Evolutionary conservation across 345 rosid species (phyloP), one percentile per base, ranked within the genome.

Genomic region (Eucalyptus tenuipes): DNA sequence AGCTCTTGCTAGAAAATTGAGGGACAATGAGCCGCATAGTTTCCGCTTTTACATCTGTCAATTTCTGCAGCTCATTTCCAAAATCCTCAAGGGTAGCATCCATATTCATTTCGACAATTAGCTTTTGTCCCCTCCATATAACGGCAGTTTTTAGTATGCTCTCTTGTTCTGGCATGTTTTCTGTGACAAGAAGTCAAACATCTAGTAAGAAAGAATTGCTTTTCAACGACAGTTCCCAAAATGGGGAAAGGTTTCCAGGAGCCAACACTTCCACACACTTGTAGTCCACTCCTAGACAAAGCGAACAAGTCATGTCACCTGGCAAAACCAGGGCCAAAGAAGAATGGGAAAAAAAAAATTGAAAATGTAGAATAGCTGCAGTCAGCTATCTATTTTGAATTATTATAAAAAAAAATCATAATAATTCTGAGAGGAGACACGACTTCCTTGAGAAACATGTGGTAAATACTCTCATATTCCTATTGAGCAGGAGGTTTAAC

Each of bases 11-110:
- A 49, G 94, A 90, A 79, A 90, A 47, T 81, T 89, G 89, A 37
- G 99, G 99, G 86, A 96, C 94, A 87, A 98, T 93, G 37, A 98
- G 89, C 86, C 94, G 93, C 92, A 98, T 90, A 6, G 99, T 97
- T 90, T 95, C 98, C 3, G 95, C 91, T 91, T 94, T 96, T 53
- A 97, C 96, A 88, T 93, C 91, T 2, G 98, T 94, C 92, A 97
- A 90, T 71, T 93, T 95, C 89, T 90, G 95, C 90, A 98, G 92
- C 88, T 95, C 96, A 88, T 92, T 91, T 42, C 99, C 98, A 42
- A 98, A 93, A 86, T 93, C 96, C 89, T 94, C 94, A 85, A 98
- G 91, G 89, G 91, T 90, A 20, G 97, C 92, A 49, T 49, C 89
- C 15, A 92, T 90, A 90, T 92, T 89, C 90, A 96, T 94, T 89